Percentiles rank a stretch among this genome's conserved stretches.
phyloP scores from a whole-genome alignment of 2,329 filamentous ascomycete species.

The Talaromyces sp. region DNA sequence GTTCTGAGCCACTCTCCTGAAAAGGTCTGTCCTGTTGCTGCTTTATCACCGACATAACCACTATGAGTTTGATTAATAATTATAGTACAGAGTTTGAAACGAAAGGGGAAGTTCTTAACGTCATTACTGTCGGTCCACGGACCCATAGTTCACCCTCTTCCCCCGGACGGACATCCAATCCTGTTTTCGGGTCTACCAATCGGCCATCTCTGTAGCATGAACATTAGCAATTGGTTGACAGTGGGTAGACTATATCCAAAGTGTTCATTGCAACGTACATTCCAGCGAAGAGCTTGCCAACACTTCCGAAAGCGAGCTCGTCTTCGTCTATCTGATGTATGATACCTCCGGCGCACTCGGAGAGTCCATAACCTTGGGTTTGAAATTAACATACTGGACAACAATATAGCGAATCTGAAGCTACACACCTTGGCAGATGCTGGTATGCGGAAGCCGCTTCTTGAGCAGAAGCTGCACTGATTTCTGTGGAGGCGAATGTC shows the following conservation, averaged over 20 bases:
- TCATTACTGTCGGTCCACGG: constrained; percentile 17
- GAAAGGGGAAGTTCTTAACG: constrained; percentile 7
- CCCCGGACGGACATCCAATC: constrained; percentile 12
- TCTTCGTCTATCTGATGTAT: constrained; percentile 17
- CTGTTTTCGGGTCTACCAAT: constrained; percentile 16
- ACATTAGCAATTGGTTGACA: background rate
- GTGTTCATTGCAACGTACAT: background rate
- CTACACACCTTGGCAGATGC: constrained; percentile 16
- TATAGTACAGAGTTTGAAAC: too few relatives aligned
- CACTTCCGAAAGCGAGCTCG: constrained; percentile 13
- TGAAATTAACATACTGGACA: background rate
- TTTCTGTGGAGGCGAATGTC: constrained; percentile 7
- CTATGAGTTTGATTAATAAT: background rate
- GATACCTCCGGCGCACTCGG: constrained; percentile 15
- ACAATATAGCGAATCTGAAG: background rate
- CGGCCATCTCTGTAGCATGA: constrained; percentile 13
- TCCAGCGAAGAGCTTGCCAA: constrained; percentile 17
- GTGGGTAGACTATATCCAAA: background rate
- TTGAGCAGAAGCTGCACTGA: constrained; percentile 16
- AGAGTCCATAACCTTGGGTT: constrained; percentile 16
- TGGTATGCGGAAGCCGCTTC: constrained; percentile 15
- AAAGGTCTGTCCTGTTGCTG: constrained; percentile 15
- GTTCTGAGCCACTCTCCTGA: constrained; percentile 17
- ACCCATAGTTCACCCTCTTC: constrained; percentile 19
- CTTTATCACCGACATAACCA: constrained; percentile 16